Evolutionary conservation across 1,284 basidiomycete genomes (phyloP).

Genomic region (Apiotrichum brassicae): DNA sequence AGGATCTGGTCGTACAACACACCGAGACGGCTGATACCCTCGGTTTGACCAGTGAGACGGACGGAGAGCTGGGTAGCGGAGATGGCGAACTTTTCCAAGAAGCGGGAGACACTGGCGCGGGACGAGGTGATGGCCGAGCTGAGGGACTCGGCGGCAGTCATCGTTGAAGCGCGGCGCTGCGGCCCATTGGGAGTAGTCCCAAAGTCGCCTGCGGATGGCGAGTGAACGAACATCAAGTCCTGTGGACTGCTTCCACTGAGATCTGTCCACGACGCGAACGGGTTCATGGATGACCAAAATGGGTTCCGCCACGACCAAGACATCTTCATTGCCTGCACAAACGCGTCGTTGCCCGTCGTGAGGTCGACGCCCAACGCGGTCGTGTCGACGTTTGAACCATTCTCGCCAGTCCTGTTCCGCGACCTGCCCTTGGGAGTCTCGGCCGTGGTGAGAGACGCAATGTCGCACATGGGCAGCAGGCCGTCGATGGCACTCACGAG

Average conservation of each 20-base stretch:
- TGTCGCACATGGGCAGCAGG: constrained; percentile 47
- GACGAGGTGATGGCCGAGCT: constrained; percentile 1
- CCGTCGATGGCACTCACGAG: constrained; percentile 48
- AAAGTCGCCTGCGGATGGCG: background rate
- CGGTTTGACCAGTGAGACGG: constrained; percentile 36
- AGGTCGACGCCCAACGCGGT: constrained; percentile 45
- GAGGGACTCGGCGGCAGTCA: constrained; percentile 8
- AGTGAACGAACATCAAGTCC: background rate
- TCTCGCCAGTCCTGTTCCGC: background rate
- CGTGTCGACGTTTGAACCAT: background rate
- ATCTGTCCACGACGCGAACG: constrained; percentile 10
- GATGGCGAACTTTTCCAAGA: constrained; percentile 42
- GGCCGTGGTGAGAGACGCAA: constrained; percentile 34
- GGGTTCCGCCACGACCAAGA: constrained; percentile 48
- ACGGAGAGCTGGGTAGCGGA: constrained; percentile 38
- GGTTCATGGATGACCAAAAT: constrained; percentile 20
- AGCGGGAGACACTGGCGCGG: constrained; percentile 33
- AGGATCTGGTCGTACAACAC: constrained; percentile 49
- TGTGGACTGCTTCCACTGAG: background rate
- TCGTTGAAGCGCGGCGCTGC: constrained; percentile 5
- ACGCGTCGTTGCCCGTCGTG: constrained; percentile 46
- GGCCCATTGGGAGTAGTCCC: background rate
- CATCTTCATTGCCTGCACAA: constrained; percentile 45
- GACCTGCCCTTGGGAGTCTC: constrained; percentile 4
- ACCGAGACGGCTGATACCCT: constrained; percentile 42